Evolutionary conservation across 2,329 filamentous ascomycete species (phyloP), one percentile per base, ranked within the genome.

Genomic region (Xylariaceae sp.): DNA sequence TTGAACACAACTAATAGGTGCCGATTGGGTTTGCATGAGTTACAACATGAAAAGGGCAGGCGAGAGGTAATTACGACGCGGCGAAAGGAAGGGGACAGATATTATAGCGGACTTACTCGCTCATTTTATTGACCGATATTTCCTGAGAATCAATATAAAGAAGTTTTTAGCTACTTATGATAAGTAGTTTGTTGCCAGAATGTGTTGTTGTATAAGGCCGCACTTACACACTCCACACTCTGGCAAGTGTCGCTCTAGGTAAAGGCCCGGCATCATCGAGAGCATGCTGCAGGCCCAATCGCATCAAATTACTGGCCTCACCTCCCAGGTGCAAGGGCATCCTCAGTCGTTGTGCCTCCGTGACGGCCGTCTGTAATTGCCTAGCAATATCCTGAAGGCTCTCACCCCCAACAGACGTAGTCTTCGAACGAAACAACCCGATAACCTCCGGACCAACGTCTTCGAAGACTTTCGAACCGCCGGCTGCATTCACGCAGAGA

Each of bases 401-500:
- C 5, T 68, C 66, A 1, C 61, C 61, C 7, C 60, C 60, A 1
- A 10, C 64, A 3, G 55, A 59, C 1, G 63, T 65, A 6, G 62
- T 49, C 11, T 58, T 59, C 15, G 66, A 69, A 3, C 69, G 68
- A 47, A 75, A 67, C 2, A 73, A 68, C 41, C 69, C 67, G 50
- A 80, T 73, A 17, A 79, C 74, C 39, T 71, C 68, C 1, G 73
- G 73, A 0, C 76, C 77, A 30, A 73, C 64, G 5, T 63, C 60
- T 45, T 73, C 71, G 51, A 79, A 66, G 62, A 78, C 71, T 35
- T 64, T 68, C 59, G 74, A 77, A 4, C 75, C 75, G 8, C 78
- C 78, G 0, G 78, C 78, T 1, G 78, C 78, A 59, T 78, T 76
- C 63, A 76, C 67, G 63, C 77, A 80, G 53, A 80, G 71, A 41